Base-by-base conservation (phyloP, 805 yeast genomes). In the Wickerhamiella dianesei region DNA sequence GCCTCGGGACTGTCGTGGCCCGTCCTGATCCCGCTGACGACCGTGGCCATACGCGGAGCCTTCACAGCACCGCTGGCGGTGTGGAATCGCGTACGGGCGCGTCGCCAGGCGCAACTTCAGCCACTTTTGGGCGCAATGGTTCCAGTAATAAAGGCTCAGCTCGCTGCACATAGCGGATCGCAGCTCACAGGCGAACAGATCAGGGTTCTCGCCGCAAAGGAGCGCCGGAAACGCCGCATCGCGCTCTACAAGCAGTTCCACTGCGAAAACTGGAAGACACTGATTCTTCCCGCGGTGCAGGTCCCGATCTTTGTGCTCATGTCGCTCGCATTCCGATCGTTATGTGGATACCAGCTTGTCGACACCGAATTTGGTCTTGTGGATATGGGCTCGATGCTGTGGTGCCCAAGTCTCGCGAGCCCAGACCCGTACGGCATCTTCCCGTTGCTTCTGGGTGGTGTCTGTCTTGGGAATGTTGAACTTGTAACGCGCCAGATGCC, bases 291-390 rank as follows among this genome's bases (percentile, higher is more conserved):
- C 1, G 65, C 78, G 0, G 75, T 84, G 16, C 97, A 88, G 59
- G 71, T 89, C 18, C 97, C 97, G 0, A 61, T 88, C 4, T 88
- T 96, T 94, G 71, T 87, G 1, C 69, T 80, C 2, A 69, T 88
- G 71, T 80, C 92, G 12, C 68, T 80, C 53, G 79, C 87, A 1
- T 73, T 87, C 54, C 71, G 96, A 52, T 74, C 78, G 41, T 64
- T 87, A 50, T 79, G 88, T 39, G 95, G 94, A 3, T 61, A 64
- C 60, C 51, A 62, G 3, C 56, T 54, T 3, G 35, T 58, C 3
- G 53, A 55, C 8, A 51, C 56, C 35, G 56, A 53, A 22, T 53
- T 53, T 46, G 56, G 56, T 37, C 48, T 48, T 32, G 43, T 44
- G 35, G 56, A 53, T 36, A 36, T 47, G 19, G 40, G 52, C 55